Conservation (phyloP, 257 asterid species). For the Solanum chaucha region DNA sequence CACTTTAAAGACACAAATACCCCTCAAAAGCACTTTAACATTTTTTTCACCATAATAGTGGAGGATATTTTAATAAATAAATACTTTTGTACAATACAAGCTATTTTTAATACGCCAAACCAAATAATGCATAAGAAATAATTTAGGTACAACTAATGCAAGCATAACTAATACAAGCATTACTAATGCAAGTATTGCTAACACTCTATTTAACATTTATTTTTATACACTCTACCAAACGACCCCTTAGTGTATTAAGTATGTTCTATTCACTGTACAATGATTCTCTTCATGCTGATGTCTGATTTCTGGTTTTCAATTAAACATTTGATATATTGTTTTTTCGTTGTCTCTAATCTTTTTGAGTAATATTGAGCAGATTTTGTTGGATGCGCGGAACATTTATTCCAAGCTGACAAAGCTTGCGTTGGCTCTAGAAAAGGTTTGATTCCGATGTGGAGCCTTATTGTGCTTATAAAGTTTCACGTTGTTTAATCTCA, state of each 20-base stretch:
- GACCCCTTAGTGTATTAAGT: neutral
- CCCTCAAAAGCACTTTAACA: too few species aligned
- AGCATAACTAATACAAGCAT: too few species aligned
- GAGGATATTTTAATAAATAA: too few species aligned
- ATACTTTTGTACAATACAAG: too few species aligned
- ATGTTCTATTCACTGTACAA: neutral
- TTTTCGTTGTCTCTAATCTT: neutral
- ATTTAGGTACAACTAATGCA: too few species aligned
- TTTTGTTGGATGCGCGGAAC: conserved; percentile 62
- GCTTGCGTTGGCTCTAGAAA: conserved; percentile 90
- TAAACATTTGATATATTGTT: neutral
- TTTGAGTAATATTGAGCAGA: conserved; percentile 35
- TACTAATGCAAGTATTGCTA: too few species aligned
- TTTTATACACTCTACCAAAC: too few species aligned
- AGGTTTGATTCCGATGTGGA: conserved; percentile 33
- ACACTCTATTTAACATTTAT: too few species aligned
- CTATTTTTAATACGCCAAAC: too few species aligned
- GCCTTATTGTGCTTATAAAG: neutral
- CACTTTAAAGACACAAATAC: too few species aligned
- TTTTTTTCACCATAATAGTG: too few species aligned
- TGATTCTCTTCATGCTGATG: neutral
- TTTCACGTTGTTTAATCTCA: neutral
- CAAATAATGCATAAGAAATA: too few species aligned
- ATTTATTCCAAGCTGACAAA: conserved; percentile 74
- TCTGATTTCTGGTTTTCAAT: neutral